Conservation (phyloP, 192 early-diverging fungal genomes). For the Linnemannia schmuckeri region DNA sequence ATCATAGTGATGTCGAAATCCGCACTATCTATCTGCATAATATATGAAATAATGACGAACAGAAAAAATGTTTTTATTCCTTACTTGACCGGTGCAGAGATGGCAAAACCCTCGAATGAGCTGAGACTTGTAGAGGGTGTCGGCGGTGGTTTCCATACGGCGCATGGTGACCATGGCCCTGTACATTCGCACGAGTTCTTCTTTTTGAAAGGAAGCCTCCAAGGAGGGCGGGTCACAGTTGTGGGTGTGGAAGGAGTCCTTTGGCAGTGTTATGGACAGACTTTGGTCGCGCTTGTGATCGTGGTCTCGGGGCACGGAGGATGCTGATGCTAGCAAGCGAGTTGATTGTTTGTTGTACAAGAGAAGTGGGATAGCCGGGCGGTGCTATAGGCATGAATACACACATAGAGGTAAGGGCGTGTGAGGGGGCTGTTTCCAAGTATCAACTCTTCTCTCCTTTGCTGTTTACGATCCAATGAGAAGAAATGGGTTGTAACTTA, state of each 20-base stretch:
- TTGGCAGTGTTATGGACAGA: constrained; percentile 70
- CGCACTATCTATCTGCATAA: neutral
- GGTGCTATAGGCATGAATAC: neutral
- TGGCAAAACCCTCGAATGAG: constrained; percentile 98
- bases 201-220: constrained; percentile 70
- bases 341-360: neutral
- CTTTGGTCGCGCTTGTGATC: neutral
- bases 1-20: constrained; percentile 15
- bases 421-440: neutral
- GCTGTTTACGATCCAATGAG: neutral
- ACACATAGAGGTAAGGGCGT: no score
- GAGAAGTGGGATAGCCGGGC: neutral
- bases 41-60: neutral
- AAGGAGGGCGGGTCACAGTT: constrained; percentile 79
- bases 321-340: neutral
- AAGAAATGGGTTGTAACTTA: neutral
- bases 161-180: constrained; percentile 88
- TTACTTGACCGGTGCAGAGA: constrained; percentile 93
- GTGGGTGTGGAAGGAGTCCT: constrained; percentile 82
- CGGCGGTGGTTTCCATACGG: constrained; percentile 91
- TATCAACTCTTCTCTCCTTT: neutral
- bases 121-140: constrained; percentile 94
- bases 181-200: constrained; percentile 85
- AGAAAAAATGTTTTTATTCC: neutral
- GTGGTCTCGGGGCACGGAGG: neutral